Conservation (phyloP, 2,329 filamentous ascomycete species). For the Neofusicoccum sp. region DNA sequence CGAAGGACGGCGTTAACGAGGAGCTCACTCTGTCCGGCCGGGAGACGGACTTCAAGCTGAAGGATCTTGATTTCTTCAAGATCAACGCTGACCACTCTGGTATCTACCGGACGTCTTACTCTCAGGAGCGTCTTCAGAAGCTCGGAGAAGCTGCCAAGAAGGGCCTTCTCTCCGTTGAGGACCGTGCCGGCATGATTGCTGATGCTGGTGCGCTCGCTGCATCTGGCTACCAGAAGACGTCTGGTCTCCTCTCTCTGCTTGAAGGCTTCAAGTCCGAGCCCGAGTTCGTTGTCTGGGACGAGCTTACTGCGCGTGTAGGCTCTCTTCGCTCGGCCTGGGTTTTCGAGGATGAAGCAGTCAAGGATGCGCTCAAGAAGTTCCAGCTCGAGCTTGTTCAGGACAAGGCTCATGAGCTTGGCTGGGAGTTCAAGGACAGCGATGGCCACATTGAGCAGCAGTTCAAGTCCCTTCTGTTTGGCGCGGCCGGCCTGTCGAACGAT, state of each 20-base stretch:
- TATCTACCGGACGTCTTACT: conserved; percentile 88
- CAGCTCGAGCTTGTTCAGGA: conserved; percentile 74
- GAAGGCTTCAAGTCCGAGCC: conserved; percentile 80
- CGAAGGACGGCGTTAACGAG: conserved; percentile 80
- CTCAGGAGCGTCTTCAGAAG: conserved; percentile 80
- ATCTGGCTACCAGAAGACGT: conserved; percentile 92
- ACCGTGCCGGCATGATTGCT: conserved; percentile 87
- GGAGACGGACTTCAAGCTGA: conserved; percentile 76
- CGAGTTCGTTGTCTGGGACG: conserved; percentile 94
- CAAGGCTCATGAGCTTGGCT: conserved; percentile 85
- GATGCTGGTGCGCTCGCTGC: conserved; percentile 88
- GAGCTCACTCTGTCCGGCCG: conserved; percentile 71
- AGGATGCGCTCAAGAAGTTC: conserved; percentile 80
- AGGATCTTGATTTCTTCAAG: conserved; percentile 89
- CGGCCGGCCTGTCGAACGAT: conserved; percentile 79
- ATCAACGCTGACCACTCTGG: conserved; percentile 93
- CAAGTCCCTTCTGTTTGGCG: conserved; percentile 87
- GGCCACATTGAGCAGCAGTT: conserved; percentile 92
- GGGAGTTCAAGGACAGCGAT: conserved; percentile 82
- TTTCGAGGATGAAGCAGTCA: conserved; percentile 75
- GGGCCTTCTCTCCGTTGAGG: conserved; percentile 81
- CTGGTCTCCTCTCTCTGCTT: conserved; percentile 80
- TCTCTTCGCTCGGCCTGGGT: conserved; percentile 85
- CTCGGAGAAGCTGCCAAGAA: conserved; percentile 83
- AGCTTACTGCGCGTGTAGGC: conserved; percentile 78